Evolutionary conservation across 495 filamentous ascomycete species (phyloP).

Genomic region (Sphaerosporella brunnea): DNA sequence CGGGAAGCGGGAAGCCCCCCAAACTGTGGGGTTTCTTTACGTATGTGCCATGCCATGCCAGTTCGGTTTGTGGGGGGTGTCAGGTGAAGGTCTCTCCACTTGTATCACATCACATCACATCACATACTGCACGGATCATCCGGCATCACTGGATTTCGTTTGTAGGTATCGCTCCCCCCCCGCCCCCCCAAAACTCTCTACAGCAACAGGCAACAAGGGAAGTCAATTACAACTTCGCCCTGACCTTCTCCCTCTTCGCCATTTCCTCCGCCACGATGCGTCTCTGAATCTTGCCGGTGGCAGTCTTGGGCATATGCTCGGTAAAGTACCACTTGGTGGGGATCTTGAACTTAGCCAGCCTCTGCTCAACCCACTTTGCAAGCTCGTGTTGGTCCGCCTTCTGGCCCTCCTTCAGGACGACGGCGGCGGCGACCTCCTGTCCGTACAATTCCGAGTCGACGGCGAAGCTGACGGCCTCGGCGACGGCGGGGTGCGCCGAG

Average conservation of each 20-base stretch:
- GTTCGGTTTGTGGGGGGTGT: too few species aligned
- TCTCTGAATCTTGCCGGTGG: constrained; percentile 75
- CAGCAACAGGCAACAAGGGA: too few species aligned
- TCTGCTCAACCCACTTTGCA: constrained; percentile 46
- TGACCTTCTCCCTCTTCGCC: constrained; percentile 33
- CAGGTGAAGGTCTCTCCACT: too few species aligned
- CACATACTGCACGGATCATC: too few species aligned
- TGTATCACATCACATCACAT: too few species aligned
- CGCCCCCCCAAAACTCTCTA: too few species aligned
- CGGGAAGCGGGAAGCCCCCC: too few species aligned
- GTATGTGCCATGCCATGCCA: too few species aligned
- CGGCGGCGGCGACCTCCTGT: constrained; percentile 60
- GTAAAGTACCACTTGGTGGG: constrained; percentile 71
- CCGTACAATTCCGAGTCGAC: constrained; percentile 60
- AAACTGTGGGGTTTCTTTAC: too few species aligned
- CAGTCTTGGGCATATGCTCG: constrained; percentile 67
- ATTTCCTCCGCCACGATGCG: constrained; percentile 65
- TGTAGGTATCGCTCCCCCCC: too few species aligned
- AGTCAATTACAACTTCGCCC: constrained; percentile 25
- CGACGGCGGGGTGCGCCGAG: constrained; percentile 45
- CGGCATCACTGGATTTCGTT: too few species aligned
- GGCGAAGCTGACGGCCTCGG: constrained; percentile 67
- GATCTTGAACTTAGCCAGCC: constrained; percentile 65
- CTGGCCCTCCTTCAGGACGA: constrained; percentile 50
- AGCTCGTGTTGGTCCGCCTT: constrained; percentile 39